These are phyloP conservation scores for Ogataea zsoltii DNA, from an alignment of 805 yeast species.

Conservation along the genomic window DNA sequence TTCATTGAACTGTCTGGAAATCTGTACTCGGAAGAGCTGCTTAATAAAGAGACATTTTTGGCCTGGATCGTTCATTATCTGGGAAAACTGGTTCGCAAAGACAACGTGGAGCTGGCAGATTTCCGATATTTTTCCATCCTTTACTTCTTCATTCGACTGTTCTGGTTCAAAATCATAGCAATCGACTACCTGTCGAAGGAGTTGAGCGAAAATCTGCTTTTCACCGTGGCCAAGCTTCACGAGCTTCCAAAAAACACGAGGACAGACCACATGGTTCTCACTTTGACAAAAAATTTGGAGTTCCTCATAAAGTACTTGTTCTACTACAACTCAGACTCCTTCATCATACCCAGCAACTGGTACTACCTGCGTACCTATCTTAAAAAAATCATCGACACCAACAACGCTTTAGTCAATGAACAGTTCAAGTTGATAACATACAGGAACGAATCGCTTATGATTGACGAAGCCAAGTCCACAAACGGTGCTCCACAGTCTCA, in stretches of 20 bases:
- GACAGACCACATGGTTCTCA: slow-evolving; percentile 19
- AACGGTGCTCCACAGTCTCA: slow-evolving; percentile 15
- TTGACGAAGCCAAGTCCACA: slow-evolving; percentile 38
- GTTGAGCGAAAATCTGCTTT: slow-evolving; percentile 58
- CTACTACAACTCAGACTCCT: slow-evolving; percentile 54
- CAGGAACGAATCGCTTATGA: slow-evolving; percentile 70
- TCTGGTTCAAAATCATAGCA: slow-evolving; percentile 68
- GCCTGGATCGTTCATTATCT: slow-evolving; percentile 63
- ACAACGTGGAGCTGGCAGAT: slow-evolving; percentile 13
- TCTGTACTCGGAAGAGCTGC: slow-evolving; percentile 64
- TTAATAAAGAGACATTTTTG: slow-evolving; percentile 63
- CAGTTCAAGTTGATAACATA: slow-evolving; percentile 62
- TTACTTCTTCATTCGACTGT: slow-evolving; percentile 57
- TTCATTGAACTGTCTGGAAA: slow-evolving; percentile 59
- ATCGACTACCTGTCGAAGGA: slow-evolving; percentile 63
- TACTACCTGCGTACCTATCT: slow-evolving; percentile 48
- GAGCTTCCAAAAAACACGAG: slow-evolving; percentile 19
- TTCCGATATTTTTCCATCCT: slow-evolving; percentile 30
- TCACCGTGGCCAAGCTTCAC: slow-evolving; percentile 19
- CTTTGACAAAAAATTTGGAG: slow-evolving; percentile 28
- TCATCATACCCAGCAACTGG: slow-evolving; percentile 69
- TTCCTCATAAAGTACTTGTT: slow-evolving; percentile 44
- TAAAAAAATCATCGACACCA: slow-evolving; percentile 39
- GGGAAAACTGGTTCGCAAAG: slow-evolving; percentile 22
- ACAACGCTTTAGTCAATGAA: slow-evolving; percentile 37